Base-by-base conservation (phyloP, 441 rosid genomes). In the Sinapis alba region DNA sequence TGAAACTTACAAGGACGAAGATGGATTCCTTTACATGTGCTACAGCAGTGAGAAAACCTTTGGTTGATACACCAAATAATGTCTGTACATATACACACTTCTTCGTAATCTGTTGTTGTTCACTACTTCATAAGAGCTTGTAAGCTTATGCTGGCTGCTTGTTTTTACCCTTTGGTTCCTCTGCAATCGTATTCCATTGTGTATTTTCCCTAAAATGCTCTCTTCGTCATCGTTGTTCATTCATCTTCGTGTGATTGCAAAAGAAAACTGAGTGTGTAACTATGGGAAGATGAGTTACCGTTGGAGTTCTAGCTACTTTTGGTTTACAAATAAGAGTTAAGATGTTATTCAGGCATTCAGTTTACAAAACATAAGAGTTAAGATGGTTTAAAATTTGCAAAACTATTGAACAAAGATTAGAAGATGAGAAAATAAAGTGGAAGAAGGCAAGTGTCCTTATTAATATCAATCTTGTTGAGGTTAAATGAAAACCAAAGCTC, bases 21-120 rank as follows among this genome's bases (percentile, higher is more conserved):
- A 94, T 76, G 98, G 98, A 12, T 94, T 90, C 75, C 85, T 92
- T 43, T 94, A 94, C 78, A 84, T 94, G 95, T 89, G 89, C 74
- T 94, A 92, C 83, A 92, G 97, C 88, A 87, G 91, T 60, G 97
- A 94, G 86, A 89, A 94, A 71, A 88, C 97, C 66, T 94, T 92
- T 3, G 97, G 97, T 72, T 81, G 69, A 72, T 6, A n/a, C 24
- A 47, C 15, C 56, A 51, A 26, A 51, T 6, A 5, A 61, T 62
- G 74, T 59, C 58, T 6, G 68, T 75, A 47, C 43, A 60, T 50
- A 6, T 50, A n/a, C n/a, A 59, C 72, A 65, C 45, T 62, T 62
- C 50, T 20, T 12, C 51, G 5, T 53, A 34, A 18, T 32, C 72
- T 68, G 15, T 60, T 58, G 12, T 26, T 30, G 61, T 54, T 56